Evolutionary conservation across 306 rosid species (phyloP).

Genomic region (Oemleria cerasiformis): DNA sequence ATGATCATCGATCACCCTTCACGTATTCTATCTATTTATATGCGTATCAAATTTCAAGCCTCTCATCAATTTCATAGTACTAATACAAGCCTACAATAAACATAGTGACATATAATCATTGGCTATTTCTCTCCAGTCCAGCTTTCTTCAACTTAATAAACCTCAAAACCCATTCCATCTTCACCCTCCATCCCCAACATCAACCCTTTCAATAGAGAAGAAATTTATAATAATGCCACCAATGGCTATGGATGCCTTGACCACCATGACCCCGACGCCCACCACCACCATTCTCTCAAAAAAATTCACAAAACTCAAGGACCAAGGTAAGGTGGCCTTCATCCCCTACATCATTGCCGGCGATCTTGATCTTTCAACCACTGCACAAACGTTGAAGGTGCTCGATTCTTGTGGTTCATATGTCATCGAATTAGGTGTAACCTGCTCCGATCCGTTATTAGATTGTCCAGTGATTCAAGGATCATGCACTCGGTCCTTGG

Average conservation of each 20-base stretch:
- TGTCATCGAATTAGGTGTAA: conserved; percentile 79
- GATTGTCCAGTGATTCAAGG: conserved; percentile 98
- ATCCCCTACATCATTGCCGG: conserved; percentile 89
- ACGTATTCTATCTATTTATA: no score
- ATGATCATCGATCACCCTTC: no score
- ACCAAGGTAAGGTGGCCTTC: conserved; percentile 73
- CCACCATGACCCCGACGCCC: conserved; percentile 9
- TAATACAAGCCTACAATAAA: no score
- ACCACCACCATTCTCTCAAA: conserved; percentile 54
- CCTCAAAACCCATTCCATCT: neutral
- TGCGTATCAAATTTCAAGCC: no score
- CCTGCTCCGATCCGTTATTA: conserved; percentile 81
- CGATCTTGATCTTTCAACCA: conserved; percentile 89
- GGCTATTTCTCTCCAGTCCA: neutral
- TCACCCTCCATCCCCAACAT: neutral
- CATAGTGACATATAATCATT: neutral
- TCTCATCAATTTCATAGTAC: no score
- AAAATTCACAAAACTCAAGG: conserved; percentile 58
- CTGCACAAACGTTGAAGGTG: conserved; percentile 83
- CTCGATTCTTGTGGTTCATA: conserved; percentile 76
- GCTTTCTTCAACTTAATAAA: neutral
- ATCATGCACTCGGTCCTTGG: conserved; percentile 79
- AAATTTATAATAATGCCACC: neutral
- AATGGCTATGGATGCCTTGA: conserved; percentile 54
- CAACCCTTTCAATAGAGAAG: neutral